These are phyloP conservation scores for Xylaria sp. DNA, from an alignment of 2,329 filamentous ascomycete species.

Conservation along the genomic window DNA sequence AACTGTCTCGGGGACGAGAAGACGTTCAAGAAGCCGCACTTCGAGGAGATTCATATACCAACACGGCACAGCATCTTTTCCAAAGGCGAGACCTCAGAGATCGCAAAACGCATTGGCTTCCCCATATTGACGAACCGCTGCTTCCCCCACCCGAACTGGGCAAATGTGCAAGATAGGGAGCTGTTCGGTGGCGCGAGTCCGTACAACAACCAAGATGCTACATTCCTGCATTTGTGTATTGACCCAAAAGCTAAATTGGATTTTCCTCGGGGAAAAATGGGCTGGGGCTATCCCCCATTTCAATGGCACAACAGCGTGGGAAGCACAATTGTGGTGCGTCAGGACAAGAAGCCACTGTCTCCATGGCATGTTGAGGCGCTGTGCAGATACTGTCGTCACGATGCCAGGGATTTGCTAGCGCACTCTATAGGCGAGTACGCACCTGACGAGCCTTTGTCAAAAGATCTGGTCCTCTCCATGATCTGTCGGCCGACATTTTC, in stretches of 20 bases:
- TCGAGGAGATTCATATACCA: too few species aligned
- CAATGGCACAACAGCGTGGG: neutral
- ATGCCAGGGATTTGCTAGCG: neutral
- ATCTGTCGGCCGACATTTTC: constrained; percentile 12
- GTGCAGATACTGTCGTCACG: constrained; percentile 10
- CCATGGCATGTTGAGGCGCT: constrained; percentile 14
- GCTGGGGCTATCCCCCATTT: constrained; percentile 20
- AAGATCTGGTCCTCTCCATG: constrained; percentile 2
- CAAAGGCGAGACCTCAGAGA: constrained; percentile 18
- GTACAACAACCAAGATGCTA: constrained; percentile 13
- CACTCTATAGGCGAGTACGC: neutral
- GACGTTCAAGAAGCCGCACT: constrained; percentile 20
- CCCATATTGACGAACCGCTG: constrained; percentile 25
- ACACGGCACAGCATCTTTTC: too few species aligned
- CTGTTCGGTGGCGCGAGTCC: neutral
- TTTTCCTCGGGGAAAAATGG: neutral
- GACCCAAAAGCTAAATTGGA: neutral
- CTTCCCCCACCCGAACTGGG: constrained; percentile 25
- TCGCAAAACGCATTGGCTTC: constrained; percentile 26
- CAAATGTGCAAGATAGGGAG: neutral
- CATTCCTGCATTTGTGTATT: constrained; percentile 2
- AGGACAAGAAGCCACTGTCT: constrained; percentile 17
- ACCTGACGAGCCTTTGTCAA: constrained; percentile 3
- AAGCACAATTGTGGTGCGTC: constrained; percentile 7
- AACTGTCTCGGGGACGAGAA: constrained; percentile 8